Conservation (phyloP, 2,329 filamentous ascomycete genomes). For the Colletotrichum cordylinicola region DNA sequence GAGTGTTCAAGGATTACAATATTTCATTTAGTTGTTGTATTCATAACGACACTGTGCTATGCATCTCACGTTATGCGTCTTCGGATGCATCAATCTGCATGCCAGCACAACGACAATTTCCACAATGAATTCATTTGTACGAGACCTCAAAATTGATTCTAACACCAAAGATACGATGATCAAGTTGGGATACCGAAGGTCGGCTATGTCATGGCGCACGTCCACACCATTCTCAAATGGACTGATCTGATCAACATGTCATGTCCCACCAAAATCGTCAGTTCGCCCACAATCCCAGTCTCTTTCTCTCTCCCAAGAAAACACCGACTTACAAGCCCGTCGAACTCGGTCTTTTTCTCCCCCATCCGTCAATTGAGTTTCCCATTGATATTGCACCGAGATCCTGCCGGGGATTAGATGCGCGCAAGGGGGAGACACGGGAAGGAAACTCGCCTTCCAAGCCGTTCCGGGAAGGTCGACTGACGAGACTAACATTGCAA, state of each 20-base stretch:
- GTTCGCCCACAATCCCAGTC: not conserved
- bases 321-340: not conserved
- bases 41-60: not conserved
- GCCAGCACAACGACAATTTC: not conserved
- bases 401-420: not conserved
- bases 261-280: not conserved
- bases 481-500: not conserved
- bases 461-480: not conserved
- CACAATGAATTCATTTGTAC: not conserved
- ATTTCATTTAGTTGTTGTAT: rapidly evolving
- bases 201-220: not conserved
- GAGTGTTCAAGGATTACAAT: rapidly evolving
- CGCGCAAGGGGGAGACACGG: not conserved
- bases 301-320: not conserved
- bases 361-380: not conserved
- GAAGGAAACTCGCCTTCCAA: not conserved
- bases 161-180: not conserved
- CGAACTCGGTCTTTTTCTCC: not conserved
- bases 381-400: not conserved
- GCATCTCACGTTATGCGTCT: not conserved
- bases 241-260: not conserved
- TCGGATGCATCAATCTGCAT: not conserved
- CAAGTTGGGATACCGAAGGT: not conserved
- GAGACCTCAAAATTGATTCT: not conserved
- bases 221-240: not conserved